Percentiles rank a stretch among this genome's conserved stretches.
These are phyloP conservation scores for Aureobasidium sp. DNA, from an alignment of 2,329 filamentous ascomycete species.

Conservation along the genomic window DNA sequence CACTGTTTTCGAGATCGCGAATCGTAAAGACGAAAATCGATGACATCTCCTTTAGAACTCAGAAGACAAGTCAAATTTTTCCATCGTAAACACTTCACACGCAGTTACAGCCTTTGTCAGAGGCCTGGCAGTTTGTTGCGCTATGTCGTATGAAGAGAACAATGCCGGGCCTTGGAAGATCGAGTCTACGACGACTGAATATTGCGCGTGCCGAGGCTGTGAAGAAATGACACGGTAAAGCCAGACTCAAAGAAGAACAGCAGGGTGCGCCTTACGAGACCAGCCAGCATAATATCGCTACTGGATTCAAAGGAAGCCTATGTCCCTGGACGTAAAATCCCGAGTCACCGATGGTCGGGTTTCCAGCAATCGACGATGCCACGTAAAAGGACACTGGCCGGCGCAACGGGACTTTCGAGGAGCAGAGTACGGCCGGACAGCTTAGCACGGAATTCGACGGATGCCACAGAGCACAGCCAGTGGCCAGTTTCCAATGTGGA, in stretches of 20 bases:
- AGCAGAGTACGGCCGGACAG: neutral
- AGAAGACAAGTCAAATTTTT: neutral
- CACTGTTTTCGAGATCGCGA: neutral
- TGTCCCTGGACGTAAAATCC: neutral
- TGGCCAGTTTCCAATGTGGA: neutral
- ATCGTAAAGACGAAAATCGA: neutral
- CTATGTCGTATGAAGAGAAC: neutral
- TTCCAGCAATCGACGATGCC: neutral
- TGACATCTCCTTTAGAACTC: neutral
- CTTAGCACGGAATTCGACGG: neutral
- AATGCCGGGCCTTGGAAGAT: neutral
- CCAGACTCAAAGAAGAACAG: neutral
- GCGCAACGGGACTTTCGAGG: neutral
- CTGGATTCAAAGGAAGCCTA: neutral
- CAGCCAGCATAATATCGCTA: neutral
- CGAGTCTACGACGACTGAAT: neutral
- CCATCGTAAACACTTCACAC: neutral
- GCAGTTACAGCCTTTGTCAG: neutral
- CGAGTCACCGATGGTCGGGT: neutral
- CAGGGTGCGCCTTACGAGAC: neutral
- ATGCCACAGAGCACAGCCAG: neutral
- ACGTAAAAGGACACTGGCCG: neutral
- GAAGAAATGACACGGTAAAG: neutral
- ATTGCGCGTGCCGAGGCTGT: neutral
- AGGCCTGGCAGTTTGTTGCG: neutral